phyloP scores from a whole-genome alignment of 352 stramenopile species.

The Phytophthora multivora region DNA sequence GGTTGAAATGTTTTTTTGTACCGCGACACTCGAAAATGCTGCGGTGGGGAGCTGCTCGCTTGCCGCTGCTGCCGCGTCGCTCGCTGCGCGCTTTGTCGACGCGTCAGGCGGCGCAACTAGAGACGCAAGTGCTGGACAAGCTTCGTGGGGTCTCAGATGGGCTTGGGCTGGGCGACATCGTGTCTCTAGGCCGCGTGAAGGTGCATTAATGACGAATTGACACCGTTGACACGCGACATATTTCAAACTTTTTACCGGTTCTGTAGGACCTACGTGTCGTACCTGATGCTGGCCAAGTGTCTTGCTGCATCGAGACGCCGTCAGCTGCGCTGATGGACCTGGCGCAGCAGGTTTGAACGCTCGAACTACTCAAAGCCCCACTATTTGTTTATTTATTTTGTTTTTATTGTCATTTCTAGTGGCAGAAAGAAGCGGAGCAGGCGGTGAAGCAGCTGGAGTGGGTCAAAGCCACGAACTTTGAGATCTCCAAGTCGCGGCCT shows the following conservation, averaged over 20 bases:
- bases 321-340: conserved; percentile 74
- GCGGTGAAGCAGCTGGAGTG: conserved; percentile 69
- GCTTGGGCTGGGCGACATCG: conserved; percentile 75
- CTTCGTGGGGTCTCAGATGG: conserved; percentile 73
- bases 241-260: no score
- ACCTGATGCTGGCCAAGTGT: conserved; percentile 49
- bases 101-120: conserved; percentile 66
- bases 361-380: neutral
- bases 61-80: conserved; percentile 20
- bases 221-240: neutral
- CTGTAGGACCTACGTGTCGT: conserved; percentile 59
- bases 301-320: conserved; percentile 75
- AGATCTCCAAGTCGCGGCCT: conserved; percentile 63
- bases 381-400: neutral
- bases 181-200: conserved; percentile 81
- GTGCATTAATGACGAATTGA: conserved; percentile 30
- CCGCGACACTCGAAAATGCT: no score
- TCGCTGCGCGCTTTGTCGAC: conserved; percentile 57
- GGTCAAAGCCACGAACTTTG: conserved; percentile 73
- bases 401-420: conserved; percentile 39
- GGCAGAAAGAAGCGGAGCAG: conserved; percentile 58
- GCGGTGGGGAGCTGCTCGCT: no score
- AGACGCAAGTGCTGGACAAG: conserved; percentile 79
- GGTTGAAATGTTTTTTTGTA: no score
- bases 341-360: conserved; percentile 56